Evolutionary conservation across 2,329 filamentous ascomycete genomes (phyloP), one percentile per base, ranked within the genome.

Genomic region (Rutstroemia sydowiana): DNA sequence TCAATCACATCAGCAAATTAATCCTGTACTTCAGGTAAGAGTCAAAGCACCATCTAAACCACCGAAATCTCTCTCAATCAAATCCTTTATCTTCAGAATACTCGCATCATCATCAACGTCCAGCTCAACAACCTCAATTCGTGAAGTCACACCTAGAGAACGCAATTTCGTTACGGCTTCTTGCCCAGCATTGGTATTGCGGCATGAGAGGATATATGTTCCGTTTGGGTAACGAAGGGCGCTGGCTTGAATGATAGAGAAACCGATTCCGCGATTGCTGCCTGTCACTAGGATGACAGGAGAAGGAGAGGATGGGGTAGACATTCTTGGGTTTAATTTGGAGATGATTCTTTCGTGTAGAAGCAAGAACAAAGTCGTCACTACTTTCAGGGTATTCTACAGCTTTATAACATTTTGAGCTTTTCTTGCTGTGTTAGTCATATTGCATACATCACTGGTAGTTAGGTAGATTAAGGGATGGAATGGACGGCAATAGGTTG

Each of bases 221-320:
- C 57, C 51, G 0, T 53, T 48, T 1, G 61, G 59, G 1, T 64
- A 46, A 10, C 62, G 60, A 20, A 53, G 39, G 3, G 59, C 62
- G 5, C 66, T 58, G 18, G 68, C 55, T 56, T 66, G 56, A 30
- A 66, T 56, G 20, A 69, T 65, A 39, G 60, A 63, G 44, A 65
- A 61, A 1, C 68, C 68, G 13, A 70, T 65, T 7, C 34, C 18
- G 9, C 18, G 34, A 18, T 6, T 14, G 34, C 34, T 3, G n/a
- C 34, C n/a, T 37, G 14, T 37, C 18, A 37, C 14, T 14, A 37
- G 34, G 13, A 37, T 37, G 6, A 37, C 34, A n/a, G 34, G 34
- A n/a, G 34, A 37, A n/a, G 34, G 34, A 37, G 34, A 37, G 34
- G 14, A 37, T 5, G 34, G 18, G 14, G 34, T 9, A 37, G 34